Conservation (phyloP, 2,329 filamentous ascomycete species). For the Sarocladiaceae sp. region DNA sequence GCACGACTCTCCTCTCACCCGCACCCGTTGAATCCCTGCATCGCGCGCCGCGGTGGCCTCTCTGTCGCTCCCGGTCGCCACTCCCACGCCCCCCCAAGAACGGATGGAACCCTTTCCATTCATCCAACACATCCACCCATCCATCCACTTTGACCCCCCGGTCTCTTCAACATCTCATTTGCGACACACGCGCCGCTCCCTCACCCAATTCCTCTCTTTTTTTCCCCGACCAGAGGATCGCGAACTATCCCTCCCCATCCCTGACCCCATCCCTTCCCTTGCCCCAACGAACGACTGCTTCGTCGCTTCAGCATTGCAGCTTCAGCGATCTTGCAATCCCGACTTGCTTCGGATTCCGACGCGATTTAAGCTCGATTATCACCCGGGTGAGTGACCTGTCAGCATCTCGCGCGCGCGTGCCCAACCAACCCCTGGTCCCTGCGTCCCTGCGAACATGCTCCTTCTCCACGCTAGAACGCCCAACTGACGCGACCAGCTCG, state of each 20-base stretch:
- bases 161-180: conserved; percentile 10
- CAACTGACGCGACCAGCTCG: conserved; percentile 4
- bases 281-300: not conserved
- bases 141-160: not conserved
- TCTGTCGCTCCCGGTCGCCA: not conserved
- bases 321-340: not conserved
- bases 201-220: conserved; percentile 10
- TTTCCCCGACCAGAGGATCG: conserved; percentile 8
- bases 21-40: not conserved
- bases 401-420: not conserved
- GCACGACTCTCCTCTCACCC: not conserved
- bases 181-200: conserved; percentile 9
- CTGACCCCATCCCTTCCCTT: conserved; percentile 5
- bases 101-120: not conserved
- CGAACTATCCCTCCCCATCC: conserved; percentile 3
- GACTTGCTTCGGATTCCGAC: not conserved
- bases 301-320: not conserved
- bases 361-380: not conserved
- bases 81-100: not conserved
- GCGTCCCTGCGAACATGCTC: conserved; percentile 4
- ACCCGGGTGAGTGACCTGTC: not conserved
- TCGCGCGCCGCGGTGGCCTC: not conserved
- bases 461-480: conserved; percentile 1
- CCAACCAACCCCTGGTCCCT: conserved; percentile 7
- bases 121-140: not conserved